Evolutionary conservation across 129 eudicot genomes (phyloP), one percentile per base, ranked within the genome.

Genomic region (Dittrichia graveolens): DNA sequence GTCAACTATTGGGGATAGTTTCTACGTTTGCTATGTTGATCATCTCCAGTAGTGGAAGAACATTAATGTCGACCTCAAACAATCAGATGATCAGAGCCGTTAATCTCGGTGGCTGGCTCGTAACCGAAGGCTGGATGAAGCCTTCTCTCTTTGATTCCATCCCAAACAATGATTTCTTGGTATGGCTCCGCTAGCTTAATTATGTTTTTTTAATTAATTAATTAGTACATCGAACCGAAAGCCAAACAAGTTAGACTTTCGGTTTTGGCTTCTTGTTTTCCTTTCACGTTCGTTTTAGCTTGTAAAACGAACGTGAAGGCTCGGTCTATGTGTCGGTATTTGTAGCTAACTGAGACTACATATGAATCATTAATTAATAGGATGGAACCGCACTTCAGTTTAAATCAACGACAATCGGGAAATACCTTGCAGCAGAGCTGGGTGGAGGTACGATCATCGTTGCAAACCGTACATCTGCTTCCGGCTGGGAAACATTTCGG

Each of bases 91-190:
- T 87, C 69, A 81, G 76, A 60, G 86, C 95, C 34, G 95, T 83
- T 58, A 87, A 91, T 82, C 86, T 91, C 35, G 95, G 97, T 18
- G 97, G 97, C 11, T 91, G 97, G 95, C 91, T 91, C 5, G 88
- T 87, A 5, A 69, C 91, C 13, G 97, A 87, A 91, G 95, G 95
- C 52, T 87, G 97, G 97, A 91, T 91, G 62, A 84, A 81, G 38
- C 95, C 97, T 15, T 87, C 95, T 47, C 91, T 91, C 58, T 87
- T 91, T 71, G 84, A 80, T 75, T 83, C 69, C 86, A 91, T 91
- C 35, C 95, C 89, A 14, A 91, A 91, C 79, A 83, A 81, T 61
- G 95, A 91, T 58, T 80, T 91, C 35, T 53, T 87, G 95, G 97
- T 91, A 42, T 31, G 83, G 75, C 49, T 67, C 16, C 35, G n/a